Base-by-base conservation (phyloP, 192 early-diverging fungal genomes). In the Coemansia sp. region DNA sequence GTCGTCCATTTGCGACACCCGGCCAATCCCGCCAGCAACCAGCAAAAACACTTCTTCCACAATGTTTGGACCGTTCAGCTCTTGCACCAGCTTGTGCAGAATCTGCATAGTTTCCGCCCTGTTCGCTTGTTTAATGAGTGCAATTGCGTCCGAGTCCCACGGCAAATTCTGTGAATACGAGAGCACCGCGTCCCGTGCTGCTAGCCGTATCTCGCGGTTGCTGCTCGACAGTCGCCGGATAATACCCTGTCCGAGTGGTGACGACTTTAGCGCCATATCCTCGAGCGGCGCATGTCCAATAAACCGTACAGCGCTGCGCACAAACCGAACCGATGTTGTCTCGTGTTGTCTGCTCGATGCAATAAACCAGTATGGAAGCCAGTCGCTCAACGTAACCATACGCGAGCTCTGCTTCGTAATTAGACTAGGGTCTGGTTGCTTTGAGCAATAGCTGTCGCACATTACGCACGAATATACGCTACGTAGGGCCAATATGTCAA, bases 351-450 rank as follows among this genome's bases (percentile, higher is more conserved):
- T 62, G 55, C 60, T 69, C 4, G 67, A 67, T 10, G 71, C 74
- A 40, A 82, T 73, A 56, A 82, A 82, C 79, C 79, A 82, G 56
- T 70, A 76, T 0, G 79, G 65, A 31, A 82, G 48, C 79, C 79
- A 82, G 40, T 59, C 58, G 34, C 79, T 76, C 21, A 82, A 58
- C 20, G 74, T 63, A 15, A 71, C 66, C 1, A 18, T 15, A 5
- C 18, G n/a, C 47, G 17, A 20, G 18, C 17, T 20, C 17, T 48
- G 18, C 12, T 3, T 15, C n/a, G 7, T 44, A 44, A n/a, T 44
- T 12, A 15, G 40, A 14, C 40, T 4, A 14, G 12, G 40, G 12
- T n/a, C 12, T 14, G 14, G 40, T 5, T 44, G 40, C 40, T 18
- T 17, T 15, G 57, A 26, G 15, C 6, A 48, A 0, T 48, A 18